Percentiles rank a stretch among this genome's conserved stretches.
phyloP scores from a whole-genome alignment of 768 basidiomycete species.

The Boletus tylopilopsis region DNA sequence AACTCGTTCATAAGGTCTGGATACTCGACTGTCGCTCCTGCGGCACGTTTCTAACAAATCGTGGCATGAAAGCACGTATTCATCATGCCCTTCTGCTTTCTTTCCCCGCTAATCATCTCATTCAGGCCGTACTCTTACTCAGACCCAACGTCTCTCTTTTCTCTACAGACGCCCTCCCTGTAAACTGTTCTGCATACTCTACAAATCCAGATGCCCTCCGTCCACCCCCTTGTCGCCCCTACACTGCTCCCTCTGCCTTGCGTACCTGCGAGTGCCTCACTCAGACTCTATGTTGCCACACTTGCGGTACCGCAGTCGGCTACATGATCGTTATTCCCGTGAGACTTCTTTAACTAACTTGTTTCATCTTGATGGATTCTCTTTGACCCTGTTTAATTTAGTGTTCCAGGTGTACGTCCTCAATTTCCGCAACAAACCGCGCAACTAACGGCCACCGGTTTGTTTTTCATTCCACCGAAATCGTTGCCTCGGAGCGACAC shows the following conservation, averaged over 20 bases:
- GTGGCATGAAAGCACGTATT: constrained; percentile 73
- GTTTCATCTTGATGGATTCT: constrained; percentile 4
- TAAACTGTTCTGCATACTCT: constrained; percentile 69
- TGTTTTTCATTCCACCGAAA: constrained; percentile 78
- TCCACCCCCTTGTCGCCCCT: constrained; percentile 37
- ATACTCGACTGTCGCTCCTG: constrained; percentile 76
- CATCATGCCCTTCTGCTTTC: background rate
- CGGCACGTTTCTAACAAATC: constrained; percentile 71
- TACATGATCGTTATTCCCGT: constrained; percentile 77
- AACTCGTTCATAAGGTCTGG: constrained; percentile 71
- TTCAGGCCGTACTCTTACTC: constrained; percentile 77
- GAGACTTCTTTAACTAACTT: constrained; percentile 13
- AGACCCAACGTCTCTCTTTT: constrained; percentile 79
- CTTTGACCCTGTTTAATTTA: constrained; percentile 23
- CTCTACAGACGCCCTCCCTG: constrained; percentile 76
- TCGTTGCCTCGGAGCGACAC: constrained; percentile 57
- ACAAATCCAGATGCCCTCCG: constrained; percentile 43
- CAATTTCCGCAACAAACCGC: constrained; percentile 61
- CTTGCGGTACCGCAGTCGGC: constrained; percentile 70
- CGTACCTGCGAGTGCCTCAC: constrained; percentile 86
- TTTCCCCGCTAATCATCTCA: constrained; percentile 3
- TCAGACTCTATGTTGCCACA: constrained; percentile 75
- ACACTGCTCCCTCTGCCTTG: constrained; percentile 27
- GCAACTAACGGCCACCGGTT: constrained; percentile 83
- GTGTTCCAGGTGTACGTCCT: constrained; percentile 73